Conservation (phyloP, 2,329 filamentous ascomycete species). For the Didymella segeticola region DNA sequence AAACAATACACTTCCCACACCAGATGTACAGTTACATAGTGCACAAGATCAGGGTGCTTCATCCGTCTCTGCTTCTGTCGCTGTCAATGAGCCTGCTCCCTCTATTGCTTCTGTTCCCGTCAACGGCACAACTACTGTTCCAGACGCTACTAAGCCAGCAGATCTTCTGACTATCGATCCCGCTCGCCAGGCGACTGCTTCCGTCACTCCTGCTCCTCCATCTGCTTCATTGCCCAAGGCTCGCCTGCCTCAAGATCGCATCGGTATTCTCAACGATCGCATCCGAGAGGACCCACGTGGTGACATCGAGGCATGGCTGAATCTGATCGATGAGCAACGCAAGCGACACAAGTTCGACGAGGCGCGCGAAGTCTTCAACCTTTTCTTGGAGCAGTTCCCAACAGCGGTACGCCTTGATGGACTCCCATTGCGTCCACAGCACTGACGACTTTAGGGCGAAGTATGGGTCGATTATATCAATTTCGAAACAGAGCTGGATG, state of each 20-base stretch:
- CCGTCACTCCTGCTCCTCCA: slow-evolving; percentile 38
- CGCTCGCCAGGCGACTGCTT: slow-evolving; percentile 51
- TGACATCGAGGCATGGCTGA: slow-evolving; percentile 90
- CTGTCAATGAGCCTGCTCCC: slow-evolving; percentile 54
- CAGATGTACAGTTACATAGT: slow-evolving; percentile 68
- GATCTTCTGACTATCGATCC: slow-evolving; percentile 37
- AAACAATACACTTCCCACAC: slow-evolving; percentile 61
- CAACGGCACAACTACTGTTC: slow-evolving; percentile 51
- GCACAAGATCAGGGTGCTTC: slow-evolving; percentile 59
- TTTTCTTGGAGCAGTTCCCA: slow-evolving; percentile 88
- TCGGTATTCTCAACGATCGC: slow-evolving; percentile 85
- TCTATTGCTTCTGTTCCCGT: slow-evolving; percentile 59
- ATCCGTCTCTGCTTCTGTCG: slow-evolving; percentile 48
- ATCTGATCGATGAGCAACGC: slow-evolving; percentile 83
- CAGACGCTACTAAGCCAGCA: slow-evolving; percentile 47
- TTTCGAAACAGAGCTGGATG: slow-evolving; percentile 87
- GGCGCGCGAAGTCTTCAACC: slow-evolving; percentile 78
- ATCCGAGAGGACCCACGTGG: slow-evolving; percentile 92
- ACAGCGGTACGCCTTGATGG: slow-evolving; percentile 74
- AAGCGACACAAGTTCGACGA: slow-evolving; percentile 83
- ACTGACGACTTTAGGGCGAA: slow-evolving; percentile 75
- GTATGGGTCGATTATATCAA: slow-evolving; percentile 89
- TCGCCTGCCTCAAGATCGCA: slow-evolving; percentile 73
- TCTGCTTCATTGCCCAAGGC: slow-evolving; percentile 52
- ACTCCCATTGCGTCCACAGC: slow-evolving; percentile 8